A percentile compares a stretch with the other conserved stretches of the same genome.
Evolutionary conservation across 176 grass and related monocot genomes (phyloP).

Genomic region (Triticum aestivum): IWGSC_CS_RefSeq_v2.1 NC_057813.1:681568761-681569260

Average conservation of each 20-base stretch:
- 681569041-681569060: conserved; percentile 86
- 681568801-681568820: background rate
- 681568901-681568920: conserved; percentile 87
- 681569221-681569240: conserved; percentile 7
- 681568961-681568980: conserved; percentile 80
- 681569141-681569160: conserved; percentile 36
- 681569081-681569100: conserved; percentile 77
- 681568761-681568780: background rate
- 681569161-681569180: background rate
- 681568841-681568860: conserved; percentile 47
- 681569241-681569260: conserved; percentile 90
- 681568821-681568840: background rate
- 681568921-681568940: conserved; percentile 91
- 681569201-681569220: background rate
- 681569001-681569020: conserved; percentile 80
- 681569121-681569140: conserved; percentile 88
- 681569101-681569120: conserved; percentile 92
- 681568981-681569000: conserved; percentile 86
- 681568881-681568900: conserved; percentile 95
- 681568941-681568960: conserved; percentile 90
- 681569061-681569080: conserved; percentile 96
- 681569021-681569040: conserved; percentile 67
- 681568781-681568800: background rate
- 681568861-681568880: conserved; percentile 95
- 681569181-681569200: background rate